Base-by-base conservation (phyloP, 805 yeast genomes). In the Saccharomycopsis oosterbeekiorum region DNA sequence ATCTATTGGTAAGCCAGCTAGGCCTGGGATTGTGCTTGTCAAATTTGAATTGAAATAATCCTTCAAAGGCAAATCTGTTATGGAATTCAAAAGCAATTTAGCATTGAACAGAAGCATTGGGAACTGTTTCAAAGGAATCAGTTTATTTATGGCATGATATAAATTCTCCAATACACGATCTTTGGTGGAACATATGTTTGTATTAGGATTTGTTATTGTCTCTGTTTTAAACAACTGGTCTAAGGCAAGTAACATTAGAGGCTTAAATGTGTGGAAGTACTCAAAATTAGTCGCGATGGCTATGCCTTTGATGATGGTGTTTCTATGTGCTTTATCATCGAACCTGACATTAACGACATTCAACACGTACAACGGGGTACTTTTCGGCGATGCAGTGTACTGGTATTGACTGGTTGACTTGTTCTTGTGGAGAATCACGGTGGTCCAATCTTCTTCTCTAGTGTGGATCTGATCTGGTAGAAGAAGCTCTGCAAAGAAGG, bases 401-500 rank as follows among this genome's bases (percentile, higher is more conserved):
- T 56, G 56, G 47, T 62, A 51, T 17, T 55, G 11, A 6, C 42
- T 36, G 4, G 39, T 9, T 15, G 19, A 21, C 17, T 41, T 40
- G 17, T 59, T 40, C 11, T 56, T 19, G 60, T 73, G 73, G 36
- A 83, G 71, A 59, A 81, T 69, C 62, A 81, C 80, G 36, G 81
- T 70, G 6, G 85, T 82, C 73, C 76, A 82, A 70, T 83, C 86
- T 67, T 82, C 84, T 21, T 71, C 72, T 57, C 86, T 67, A 58
- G 76, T 78, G 60, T 83, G 86, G 56, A 79, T 78, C 67, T 81
- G 84, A 67, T 83, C 86, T 0, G 86, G 86, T 55, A 83, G 69
- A 81, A 83, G 79, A 59, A 83, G 73, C 67, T 82, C 86, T 1
- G 86, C 84, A 59, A 83, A 73, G 59, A 74, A 78, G n/a, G 70